Base-by-base conservation (phyloP, 805 yeast species). In the Lachancea thermotolerans region DNA sequence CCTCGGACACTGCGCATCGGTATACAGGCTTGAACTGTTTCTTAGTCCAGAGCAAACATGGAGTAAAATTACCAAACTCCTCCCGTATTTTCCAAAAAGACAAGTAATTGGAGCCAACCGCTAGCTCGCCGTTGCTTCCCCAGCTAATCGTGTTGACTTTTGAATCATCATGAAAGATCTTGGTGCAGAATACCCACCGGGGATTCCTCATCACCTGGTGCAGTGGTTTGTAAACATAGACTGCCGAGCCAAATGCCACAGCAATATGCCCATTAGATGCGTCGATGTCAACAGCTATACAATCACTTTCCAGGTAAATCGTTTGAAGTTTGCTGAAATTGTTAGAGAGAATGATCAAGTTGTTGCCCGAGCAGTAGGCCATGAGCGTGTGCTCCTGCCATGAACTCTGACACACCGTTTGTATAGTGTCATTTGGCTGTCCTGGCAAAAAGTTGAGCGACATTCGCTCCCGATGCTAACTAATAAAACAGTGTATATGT, bases 311-410 rank as follows among this genome's bases (percentile, higher is more conserved):
- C 17, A 88, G 68, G 54, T 85, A 85, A 1, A 88, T 67, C 0
- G 96, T 88, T 62, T 91, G 98, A 14, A 89, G 65, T 49, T 82
- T 66, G 18, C 67, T 63, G 47, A 72, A 67, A 39, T 73, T 68
- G 48, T 75, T 73, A 7, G 82, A 71, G 2, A 81, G 59, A 4
- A 85, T 73, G 30, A 91, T 84, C 52, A 91, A 69, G 60, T 87
- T 88, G 65, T 88, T 88, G 0, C 96, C 97, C 1, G 96, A 86
- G 47, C 89, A 85, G 60, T 91, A 91, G 1, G 79, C 80, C 30
- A 85, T 65, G 2, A 88, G 64, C 42, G 78, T 75, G 48, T 77
- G 78, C 10, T 71, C 70, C 45, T 78, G 78, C 95, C 95, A 88
- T 33, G 68, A 65, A 6, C 72, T 75, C 48, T 79, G 82, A 35